Percentiles rank a stretch among this genome's conserved stretches.
phyloP scores from a whole-genome alignment of 768 basidiomycete genomes.

The Hypsizygus marmoreus region DNA sequence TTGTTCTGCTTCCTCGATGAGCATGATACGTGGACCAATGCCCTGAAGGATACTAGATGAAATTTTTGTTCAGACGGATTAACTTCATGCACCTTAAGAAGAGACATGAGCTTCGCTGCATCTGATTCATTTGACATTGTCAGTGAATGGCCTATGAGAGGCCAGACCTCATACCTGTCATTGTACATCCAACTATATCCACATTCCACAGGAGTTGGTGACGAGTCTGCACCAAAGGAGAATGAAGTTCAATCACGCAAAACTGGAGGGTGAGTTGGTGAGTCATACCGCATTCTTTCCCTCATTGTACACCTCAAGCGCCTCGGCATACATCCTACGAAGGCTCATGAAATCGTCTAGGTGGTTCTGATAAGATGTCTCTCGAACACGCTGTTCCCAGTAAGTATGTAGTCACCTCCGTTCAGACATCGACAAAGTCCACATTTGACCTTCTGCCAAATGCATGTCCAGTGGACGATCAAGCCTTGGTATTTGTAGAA shows the following conservation, averaged over 20 bases:
- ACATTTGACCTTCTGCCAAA: slow-evolving; percentile 41
- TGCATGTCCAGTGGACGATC: slow-evolving; percentile 40
- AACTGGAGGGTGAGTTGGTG: neutral
- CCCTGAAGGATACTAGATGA: slow-evolving; percentile 38
- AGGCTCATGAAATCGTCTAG: slow-evolving; percentile 46
- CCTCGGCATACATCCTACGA: slow-evolving; percentile 25
- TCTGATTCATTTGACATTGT: slow-evolving; percentile 35
- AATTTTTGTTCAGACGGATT: too few species aligned
- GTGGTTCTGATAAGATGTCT: slow-evolving; percentile 20
- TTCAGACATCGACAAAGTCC: slow-evolving; percentile 56
- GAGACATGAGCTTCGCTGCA: slow-evolving; percentile 63
- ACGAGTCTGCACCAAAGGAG: slow-evolving; percentile 44
- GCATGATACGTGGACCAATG: slow-evolving; percentile 57
- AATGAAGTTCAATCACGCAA: neutral
- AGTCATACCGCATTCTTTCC: slow-evolving; percentile 56
- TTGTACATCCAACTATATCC: slow-evolving; percentile 76
- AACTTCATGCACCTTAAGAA: slow-evolving; percentile 69
- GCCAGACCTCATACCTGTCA: slow-evolving; percentile 52
- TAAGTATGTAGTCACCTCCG: slow-evolving; percentile 41
- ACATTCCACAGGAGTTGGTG: slow-evolving; percentile 53
- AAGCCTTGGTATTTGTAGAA: slow-evolving; percentile 40
- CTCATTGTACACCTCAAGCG: slow-evolving; percentile 42
- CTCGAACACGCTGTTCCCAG: slow-evolving; percentile 50
- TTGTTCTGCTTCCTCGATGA: slow-evolving; percentile 84
- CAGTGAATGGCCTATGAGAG: neutral